These are phyloP conservation scores for Solanum ahanhuiri DNA, from an alignment of 257 asterid genomes.

Conservation along the genomic window DNA sequence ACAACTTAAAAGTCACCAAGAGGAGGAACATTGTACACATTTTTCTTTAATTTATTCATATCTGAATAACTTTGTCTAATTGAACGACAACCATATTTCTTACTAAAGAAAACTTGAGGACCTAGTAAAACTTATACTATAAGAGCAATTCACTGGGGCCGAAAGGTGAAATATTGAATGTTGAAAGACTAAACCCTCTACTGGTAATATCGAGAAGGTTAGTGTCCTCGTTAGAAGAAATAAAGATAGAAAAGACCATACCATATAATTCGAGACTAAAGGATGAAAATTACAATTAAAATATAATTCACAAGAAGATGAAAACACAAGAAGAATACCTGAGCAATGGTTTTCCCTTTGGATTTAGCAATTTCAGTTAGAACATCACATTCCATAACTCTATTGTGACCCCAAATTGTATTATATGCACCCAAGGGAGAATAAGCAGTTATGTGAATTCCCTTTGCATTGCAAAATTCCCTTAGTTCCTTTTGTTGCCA, in stretches of 20 bases:
- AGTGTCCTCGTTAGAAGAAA: background rate
- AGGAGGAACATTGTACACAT: background rate
- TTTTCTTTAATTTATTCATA: background rate
- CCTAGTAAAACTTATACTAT: background rate
- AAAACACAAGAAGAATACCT: conserved; percentile 13
- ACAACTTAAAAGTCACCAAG: background rate
- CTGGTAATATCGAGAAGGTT: background rate
- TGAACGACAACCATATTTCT: background rate
- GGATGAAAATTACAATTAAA: no score
- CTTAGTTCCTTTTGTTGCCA: conserved; percentile 48
- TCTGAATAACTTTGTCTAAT: no score
- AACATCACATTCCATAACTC: conserved; percentile 32
- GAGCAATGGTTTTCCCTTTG: conserved; percentile 38
- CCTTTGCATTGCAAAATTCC: conserved; percentile 37
- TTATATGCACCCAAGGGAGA: conserved; percentile 59
- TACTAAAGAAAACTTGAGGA: background rate
- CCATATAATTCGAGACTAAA: no score
- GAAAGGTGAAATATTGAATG: background rate
- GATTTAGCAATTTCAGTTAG: conserved; percentile 28
- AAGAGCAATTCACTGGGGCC: background rate
- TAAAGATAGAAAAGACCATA: background rate
- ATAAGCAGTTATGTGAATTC: conserved; percentile 42
- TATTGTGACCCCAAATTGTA: conserved; percentile 51
- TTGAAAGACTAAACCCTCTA: no score
- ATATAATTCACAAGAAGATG: background rate